phyloP scores from a whole-genome alignment of 2,329 filamentous ascomycete species.

The Clonostachys chloroleuca region DNA sequence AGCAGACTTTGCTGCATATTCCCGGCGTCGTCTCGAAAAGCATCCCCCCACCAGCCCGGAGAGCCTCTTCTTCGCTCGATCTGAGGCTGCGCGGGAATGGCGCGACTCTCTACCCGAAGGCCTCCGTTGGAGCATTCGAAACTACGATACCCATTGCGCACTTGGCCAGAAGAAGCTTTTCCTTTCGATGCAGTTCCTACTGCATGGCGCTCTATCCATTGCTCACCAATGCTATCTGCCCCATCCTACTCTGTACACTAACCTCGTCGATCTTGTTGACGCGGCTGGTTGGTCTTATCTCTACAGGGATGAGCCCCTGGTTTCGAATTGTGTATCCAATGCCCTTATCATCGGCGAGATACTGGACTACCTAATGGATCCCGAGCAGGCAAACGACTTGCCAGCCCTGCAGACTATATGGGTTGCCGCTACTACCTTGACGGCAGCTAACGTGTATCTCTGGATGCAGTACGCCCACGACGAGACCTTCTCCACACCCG shows the following conservation, averaged over 20 bases:
- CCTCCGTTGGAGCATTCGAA: slow-evolving; percentile 6
- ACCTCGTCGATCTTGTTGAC: slow-evolving; percentile 10
- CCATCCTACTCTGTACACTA: slow-evolving; percentile 9
- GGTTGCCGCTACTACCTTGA: slow-evolving; percentile 10
- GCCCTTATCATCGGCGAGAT: slow-evolving; percentile 10
- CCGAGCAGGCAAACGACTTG: neutral
- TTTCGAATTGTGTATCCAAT: slow-evolving; percentile 10
- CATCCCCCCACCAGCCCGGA: slow-evolving; percentile 6
- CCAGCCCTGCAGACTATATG: slow-evolving; percentile 8
- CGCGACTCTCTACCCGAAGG: slow-evolving; percentile 5
- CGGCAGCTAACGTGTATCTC: slow-evolving; percentile 9
- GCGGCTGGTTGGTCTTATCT: slow-evolving; percentile 13
- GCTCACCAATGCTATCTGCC: slow-evolving; percentile 15
- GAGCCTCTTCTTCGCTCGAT: slow-evolving; percentile 1
- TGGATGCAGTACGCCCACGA: slow-evolving; percentile 11
- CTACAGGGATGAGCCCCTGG: slow-evolving; percentile 6
- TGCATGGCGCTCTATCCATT: slow-evolving; percentile 10
- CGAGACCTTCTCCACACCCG: slow-evolving; percentile 1
- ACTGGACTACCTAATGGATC: slow-evolving; percentile 4
- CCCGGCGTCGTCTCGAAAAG: slow-evolving; percentile 3
- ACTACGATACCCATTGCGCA: slow-evolving; percentile 6
- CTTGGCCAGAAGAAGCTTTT: slow-evolving; percentile 9
- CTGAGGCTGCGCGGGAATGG: slow-evolving; percentile 6
- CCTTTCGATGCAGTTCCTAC: slow-evolving; percentile 13
- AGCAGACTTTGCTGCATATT: slow-evolving; percentile 7